Conservation (phyloP, 352 stramenopile species). For the Pilasporangium apinafurcum region DNA sequence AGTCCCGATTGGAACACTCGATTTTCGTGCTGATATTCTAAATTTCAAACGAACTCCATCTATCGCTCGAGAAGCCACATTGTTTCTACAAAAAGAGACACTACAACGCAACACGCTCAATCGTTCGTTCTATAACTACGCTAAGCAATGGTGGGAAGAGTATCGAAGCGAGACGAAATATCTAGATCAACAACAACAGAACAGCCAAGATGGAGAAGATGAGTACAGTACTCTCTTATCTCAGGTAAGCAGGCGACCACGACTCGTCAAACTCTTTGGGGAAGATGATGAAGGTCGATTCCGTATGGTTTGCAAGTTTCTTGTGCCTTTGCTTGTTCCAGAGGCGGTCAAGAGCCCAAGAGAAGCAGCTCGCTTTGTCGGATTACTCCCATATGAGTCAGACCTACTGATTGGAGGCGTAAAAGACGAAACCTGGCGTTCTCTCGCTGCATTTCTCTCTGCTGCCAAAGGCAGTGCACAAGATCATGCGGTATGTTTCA, state of each 20-base stretch:
- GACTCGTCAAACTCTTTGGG: constrained; percentile 78
- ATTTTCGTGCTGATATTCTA: constrained; percentile 63
- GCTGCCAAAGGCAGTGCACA: constrained; percentile 68
- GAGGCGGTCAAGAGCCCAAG: constrained; percentile 54
- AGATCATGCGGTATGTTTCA: constrained; percentile 62
- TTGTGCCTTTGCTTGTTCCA: constrained; percentile 48
- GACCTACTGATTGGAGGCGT: constrained; percentile 43
- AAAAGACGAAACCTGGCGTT: constrained; percentile 73
- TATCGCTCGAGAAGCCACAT: constrained; percentile 31
- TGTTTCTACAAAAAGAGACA: constrained; percentile 50
- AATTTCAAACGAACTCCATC: constrained; percentile 37
- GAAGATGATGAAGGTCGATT: constrained; percentile 85
- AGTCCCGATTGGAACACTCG: constrained; percentile 52
- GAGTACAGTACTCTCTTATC: constrained; percentile 10
- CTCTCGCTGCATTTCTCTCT: constrained; percentile 61
- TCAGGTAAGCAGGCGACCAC: no score
- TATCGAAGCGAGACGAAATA: constrained; percentile 35
- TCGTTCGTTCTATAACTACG: constrained; percentile 76
- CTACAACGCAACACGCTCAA: constrained; percentile 43
- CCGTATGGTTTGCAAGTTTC: constrained; percentile 83
- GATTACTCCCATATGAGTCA: constrained; percentile 64
- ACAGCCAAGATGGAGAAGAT: constrained; percentile 7
- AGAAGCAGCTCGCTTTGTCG: constrained; percentile 83
- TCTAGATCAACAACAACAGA: background rate
- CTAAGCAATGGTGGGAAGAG: constrained; percentile 82